These are phyloP conservation scores for Dactylonectria estremocensis DNA, from an alignment of 2,329 filamentous ascomycete species.

Conservation along the genomic window DNA sequence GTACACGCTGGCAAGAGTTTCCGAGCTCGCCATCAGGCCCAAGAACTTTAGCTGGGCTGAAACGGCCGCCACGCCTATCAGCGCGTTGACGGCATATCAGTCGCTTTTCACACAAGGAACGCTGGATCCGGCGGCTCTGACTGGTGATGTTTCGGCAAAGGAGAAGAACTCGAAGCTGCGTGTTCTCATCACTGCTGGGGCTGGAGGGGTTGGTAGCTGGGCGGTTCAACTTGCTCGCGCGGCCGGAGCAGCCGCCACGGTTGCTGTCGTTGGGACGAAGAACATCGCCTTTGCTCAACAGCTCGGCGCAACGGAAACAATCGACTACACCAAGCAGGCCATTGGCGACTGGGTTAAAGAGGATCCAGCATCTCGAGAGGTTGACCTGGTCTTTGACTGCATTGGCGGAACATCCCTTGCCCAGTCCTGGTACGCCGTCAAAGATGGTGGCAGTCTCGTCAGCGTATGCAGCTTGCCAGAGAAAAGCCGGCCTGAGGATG, in stretches of 20 bases:
- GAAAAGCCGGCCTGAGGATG: slow-evolving; percentile 28
- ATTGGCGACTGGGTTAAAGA: slow-evolving; percentile 31
- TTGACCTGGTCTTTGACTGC: slow-evolving; percentile 39
- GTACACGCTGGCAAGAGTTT: slow-evolving; percentile 31
- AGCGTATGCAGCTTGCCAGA: slow-evolving; percentile 31
- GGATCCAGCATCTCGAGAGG: slow-evolving; percentile 7
- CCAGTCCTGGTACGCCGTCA: slow-evolving; percentile 34
- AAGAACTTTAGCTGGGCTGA: slow-evolving; percentile 52
- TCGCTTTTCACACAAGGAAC: slow-evolving; percentile 47
- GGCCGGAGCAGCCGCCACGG: slow-evolving; percentile 21
- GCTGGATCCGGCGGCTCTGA: background rate
- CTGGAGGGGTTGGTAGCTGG: slow-evolving; percentile 35
- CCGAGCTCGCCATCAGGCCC: slow-evolving; percentile 55
- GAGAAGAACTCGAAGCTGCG: slow-evolving; percentile 21
- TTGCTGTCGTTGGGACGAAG: slow-evolving; percentile 17
- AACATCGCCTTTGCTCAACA: slow-evolving; percentile 19
- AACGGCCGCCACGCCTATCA: slow-evolving; percentile 57
- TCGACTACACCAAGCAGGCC: slow-evolving; percentile 36
- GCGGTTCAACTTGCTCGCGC: slow-evolving; percentile 31
- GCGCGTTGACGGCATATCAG: slow-evolving; percentile 59
- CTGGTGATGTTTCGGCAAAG: background rate
- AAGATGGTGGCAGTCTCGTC: slow-evolving; percentile 27
- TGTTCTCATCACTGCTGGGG: slow-evolving; percentile 31
- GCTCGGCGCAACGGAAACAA: slow-evolving; percentile 30
- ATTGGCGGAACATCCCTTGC: slow-evolving; percentile 29